Evolutionary conservation across 2,329 filamentous ascomycete genomes (phyloP).

Genomic region (Neofusicoccum kwambonambiense): DNA sequence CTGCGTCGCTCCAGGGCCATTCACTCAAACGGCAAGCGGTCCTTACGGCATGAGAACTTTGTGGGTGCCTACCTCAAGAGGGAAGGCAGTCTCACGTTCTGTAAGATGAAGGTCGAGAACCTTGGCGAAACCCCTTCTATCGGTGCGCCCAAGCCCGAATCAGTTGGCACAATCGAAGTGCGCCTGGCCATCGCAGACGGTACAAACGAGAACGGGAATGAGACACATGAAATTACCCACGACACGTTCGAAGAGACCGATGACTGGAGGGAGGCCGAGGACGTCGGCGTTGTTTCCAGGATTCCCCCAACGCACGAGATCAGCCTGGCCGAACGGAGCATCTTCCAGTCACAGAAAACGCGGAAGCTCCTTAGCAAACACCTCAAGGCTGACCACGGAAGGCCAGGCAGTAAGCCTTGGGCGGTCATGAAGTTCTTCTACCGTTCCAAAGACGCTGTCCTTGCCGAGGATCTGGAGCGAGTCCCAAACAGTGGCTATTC

Average conservation of each 20-base stretch:
- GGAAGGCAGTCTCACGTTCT: background rate
- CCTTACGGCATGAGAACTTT: conserved; percentile 21
- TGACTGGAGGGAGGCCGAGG: background rate
- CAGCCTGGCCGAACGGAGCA: conserved; percentile 12
- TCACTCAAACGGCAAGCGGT: background rate
- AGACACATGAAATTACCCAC: background rate
- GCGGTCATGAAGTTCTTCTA: conserved; percentile 44
- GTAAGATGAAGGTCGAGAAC: background rate
- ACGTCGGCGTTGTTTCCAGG: background rate
- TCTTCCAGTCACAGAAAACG: conserved; percentile 19
- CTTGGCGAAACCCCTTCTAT: background rate
- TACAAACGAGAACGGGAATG: background rate
- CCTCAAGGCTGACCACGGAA: background rate
- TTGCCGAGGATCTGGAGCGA: background rate
- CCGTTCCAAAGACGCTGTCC: conserved; percentile 27
- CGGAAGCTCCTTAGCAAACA: background rate
- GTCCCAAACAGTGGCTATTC: background rate
- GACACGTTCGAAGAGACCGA: background rate
- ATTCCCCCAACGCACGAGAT: background rate
- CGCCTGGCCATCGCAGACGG: conserved; percentile 23
- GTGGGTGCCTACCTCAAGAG: background rate
- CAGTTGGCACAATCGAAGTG: conserved; percentile 35
- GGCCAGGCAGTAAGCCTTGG: conserved; percentile 39
- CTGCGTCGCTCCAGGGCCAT: conserved; percentile 24
- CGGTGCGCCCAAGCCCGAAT: background rate